phyloP scores from a whole-genome alignment of 164 flowering plant genomes.

The Magnolia changhungtana region DNA sequence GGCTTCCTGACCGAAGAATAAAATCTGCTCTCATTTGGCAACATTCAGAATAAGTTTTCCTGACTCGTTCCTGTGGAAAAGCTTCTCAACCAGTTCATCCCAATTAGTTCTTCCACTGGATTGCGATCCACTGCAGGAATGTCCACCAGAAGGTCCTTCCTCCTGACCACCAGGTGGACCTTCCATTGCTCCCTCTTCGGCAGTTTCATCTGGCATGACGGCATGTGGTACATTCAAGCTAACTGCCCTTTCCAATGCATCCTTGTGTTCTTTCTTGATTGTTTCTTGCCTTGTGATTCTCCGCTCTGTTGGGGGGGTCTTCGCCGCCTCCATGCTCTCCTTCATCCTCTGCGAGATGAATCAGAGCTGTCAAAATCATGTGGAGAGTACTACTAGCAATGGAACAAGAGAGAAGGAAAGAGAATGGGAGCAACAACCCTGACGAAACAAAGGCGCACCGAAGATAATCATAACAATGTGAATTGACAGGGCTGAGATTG shows the following conservation, averaged over 20 bases:
- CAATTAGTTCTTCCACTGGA: conserved; percentile 44
- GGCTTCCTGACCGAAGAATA: background rate
- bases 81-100: conserved; percentile 60
- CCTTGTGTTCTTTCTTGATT: conserved; percentile 74
- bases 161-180: conserved; percentile 9
- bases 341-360: conserved; percentile 43
- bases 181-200: conserved; percentile 13
- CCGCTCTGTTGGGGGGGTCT: conserved; percentile 56
- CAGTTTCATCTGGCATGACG: conserved; percentile 24
- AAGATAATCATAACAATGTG: too few species aligned
- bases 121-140: conserved; percentile 15
- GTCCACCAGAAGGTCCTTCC: conserved; percentile 15
- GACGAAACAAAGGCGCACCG: background rate
- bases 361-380: background rate
- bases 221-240: conserved; percentile 84
- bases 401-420: background rate
- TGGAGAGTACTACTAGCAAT: background rate
- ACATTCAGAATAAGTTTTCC: conserved; percentile 35
- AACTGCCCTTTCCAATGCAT: conserved; percentile 85
- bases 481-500: too few species aligned
- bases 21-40: conserved; percentile 2
- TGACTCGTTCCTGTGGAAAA: conserved; percentile 45
- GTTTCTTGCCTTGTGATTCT: conserved; percentile 65
- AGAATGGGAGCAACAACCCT: background rate
- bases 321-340: conserved; percentile 30